Conservation (phyloP, 495 filamentous ascomycete genomes). For the Xylaria bambusicola region DNA sequence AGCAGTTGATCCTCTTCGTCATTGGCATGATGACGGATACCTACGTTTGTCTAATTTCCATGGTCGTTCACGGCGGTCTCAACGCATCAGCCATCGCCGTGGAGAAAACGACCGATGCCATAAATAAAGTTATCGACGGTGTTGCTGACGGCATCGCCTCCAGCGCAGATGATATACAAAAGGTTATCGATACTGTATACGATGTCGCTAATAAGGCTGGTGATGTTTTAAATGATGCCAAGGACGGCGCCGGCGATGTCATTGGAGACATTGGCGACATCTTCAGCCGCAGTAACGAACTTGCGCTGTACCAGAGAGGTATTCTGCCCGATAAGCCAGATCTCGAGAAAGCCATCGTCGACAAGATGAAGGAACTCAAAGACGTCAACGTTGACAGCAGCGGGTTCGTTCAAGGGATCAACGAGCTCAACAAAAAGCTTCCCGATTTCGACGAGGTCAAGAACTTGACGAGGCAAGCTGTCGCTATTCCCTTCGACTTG, state of each 20-base stretch:
- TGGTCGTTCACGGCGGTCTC: constrained; percentile 76
- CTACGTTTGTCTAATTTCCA: constrained; percentile 81
- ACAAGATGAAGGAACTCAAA: constrained; percentile 52
- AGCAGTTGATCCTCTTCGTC: constrained; percentile 85
- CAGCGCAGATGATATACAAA: constrained; percentile 57
- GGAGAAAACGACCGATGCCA: constrained; percentile 66
- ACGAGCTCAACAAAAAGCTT: constrained; percentile 71
- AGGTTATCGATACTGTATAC: constrained; percentile 61
- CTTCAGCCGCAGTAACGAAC: constrained; percentile 30
- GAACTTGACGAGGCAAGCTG: constrained; percentile 69
- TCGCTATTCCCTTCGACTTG: constrained; percentile 75
- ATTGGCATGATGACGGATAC: constrained; percentile 87
- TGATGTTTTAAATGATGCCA: constrained; percentile 26
- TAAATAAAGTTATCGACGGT: constrained; percentile 70
- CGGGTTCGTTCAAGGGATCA: constrained; percentile 62
- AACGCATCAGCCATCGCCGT: constrained; percentile 67
- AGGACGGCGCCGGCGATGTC: constrained; percentile 55
- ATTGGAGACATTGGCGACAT: constrained; percentile 57
- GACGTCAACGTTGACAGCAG: constrained; percentile 66
- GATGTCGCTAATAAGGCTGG: constrained; percentile 61
- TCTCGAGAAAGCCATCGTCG: constrained; percentile 57
- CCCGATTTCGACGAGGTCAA: constrained; percentile 82
- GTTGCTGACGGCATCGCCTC: constrained; percentile 65
- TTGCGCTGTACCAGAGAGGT: neutral
- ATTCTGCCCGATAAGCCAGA: constrained; percentile 52